These are phyloP conservation scores for Noccaea bulbosa DNA, from an alignment of 345 rosid species.

Conservation along the genomic window DNA sequence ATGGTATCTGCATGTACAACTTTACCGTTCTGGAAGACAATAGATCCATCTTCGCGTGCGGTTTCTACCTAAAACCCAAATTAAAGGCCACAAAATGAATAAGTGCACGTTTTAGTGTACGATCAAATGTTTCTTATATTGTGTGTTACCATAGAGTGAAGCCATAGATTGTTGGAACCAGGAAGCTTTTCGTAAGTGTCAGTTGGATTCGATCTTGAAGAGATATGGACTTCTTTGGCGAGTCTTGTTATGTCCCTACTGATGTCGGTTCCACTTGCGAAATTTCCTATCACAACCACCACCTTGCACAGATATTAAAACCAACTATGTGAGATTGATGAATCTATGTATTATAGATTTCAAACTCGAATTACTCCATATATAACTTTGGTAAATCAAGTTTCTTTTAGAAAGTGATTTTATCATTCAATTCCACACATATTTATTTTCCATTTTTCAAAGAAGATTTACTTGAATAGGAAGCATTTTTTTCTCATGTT, in stretches of 20 bases:
- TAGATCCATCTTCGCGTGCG: constrained; percentile 62
- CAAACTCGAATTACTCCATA: too few species aligned
- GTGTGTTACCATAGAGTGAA: constrained; percentile 76
- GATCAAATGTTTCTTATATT: not conserved
- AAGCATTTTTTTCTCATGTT: too few species aligned
- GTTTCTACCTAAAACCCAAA: constrained; percentile 62
- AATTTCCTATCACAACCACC: constrained; percentile 69
- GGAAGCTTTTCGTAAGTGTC: constrained; percentile 50
- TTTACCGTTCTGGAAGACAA: constrained; percentile 62
- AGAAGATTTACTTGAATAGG: too few species aligned
- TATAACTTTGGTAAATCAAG: too few species aligned
- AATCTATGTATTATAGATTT: not conserved
- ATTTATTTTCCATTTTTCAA: too few species aligned
- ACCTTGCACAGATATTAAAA: constrained; percentile 48
- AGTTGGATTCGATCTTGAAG: constrained; percentile 60
- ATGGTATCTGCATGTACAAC: constrained; percentile 58
- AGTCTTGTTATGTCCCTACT: constrained; percentile 64
- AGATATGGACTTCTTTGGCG: constrained; percentile 83
- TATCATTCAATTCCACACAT: too few species aligned
- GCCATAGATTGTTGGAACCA: constrained; percentile 66
- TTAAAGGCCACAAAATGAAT: not conserved
- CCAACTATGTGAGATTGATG: not conserved
- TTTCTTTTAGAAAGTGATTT: too few species aligned
- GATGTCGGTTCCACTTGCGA: constrained; percentile 71
- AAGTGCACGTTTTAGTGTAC: too few species aligned